phyloP scores from a whole-genome alignment of 2,329 filamentous ascomycete genomes.

The Pseudogymnoascus sp. region DNA sequence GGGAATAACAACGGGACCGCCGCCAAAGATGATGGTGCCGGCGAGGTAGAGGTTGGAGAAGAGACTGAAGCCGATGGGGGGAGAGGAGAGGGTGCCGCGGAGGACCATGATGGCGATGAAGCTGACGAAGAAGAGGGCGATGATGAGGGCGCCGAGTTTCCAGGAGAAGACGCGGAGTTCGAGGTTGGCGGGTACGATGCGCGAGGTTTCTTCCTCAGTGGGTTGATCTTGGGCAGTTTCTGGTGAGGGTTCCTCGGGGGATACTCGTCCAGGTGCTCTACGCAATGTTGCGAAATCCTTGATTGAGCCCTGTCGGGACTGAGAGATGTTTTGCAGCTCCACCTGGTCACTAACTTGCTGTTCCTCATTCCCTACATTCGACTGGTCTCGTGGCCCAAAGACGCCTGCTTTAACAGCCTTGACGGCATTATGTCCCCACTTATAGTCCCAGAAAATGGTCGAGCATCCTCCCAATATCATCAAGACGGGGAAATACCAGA shows the following conservation, averaged over 20 bases:
- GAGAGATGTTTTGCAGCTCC: background rate
- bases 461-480: conserved; percentile 48
- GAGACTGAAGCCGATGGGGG: conserved; percentile 47
- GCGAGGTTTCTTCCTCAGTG: background rate
- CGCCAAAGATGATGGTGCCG: conserved; percentile 50
- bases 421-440: background rate
- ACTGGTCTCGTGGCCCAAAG: background rate
- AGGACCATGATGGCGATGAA: conserved; percentile 51
- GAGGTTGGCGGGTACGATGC: conserved; percentile 13
- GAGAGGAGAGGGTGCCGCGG: conserved; percentile 35
- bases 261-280: background rate
- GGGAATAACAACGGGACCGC: conserved; percentile 58
- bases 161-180: conserved; percentile 33
- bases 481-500: conserved; percentile 68
- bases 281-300: background rate
- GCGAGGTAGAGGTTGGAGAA: conserved; percentile 69
- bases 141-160: conserved; percentile 37
- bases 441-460: conserved; percentile 48
- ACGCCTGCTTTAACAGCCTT: background rate
- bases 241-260: background rate
- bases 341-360: background rate
- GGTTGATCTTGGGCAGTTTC: background rate
- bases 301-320: background rate
- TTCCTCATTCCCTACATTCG: background rate
- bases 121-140: conserved; percentile 43